Evolutionary conservation across 768 basidiomycete species (phyloP).

Genomic region (Gelatoporia subvermispora): DNA sequence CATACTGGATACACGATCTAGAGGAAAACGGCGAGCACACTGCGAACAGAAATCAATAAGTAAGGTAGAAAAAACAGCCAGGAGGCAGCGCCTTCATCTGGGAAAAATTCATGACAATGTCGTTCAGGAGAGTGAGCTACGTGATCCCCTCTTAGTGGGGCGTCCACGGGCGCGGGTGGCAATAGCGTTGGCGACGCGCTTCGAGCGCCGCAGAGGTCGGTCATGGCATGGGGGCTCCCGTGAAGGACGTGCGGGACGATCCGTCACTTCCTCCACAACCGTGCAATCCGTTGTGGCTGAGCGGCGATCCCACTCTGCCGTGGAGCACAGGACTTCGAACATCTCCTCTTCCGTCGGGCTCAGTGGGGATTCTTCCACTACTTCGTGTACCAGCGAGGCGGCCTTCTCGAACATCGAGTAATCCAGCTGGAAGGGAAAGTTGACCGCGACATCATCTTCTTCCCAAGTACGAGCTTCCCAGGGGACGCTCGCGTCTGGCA

Average conservation of each 20-base stretch:
- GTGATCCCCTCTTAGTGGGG: slow-evolving; percentile 32
- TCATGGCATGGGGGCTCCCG: slow-evolving; percentile 20
- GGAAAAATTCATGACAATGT: neutral
- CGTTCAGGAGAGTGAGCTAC: slow-evolving; percentile 24
- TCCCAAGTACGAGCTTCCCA: slow-evolving; percentile 25
- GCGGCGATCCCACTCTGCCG: slow-evolving; percentile 26
- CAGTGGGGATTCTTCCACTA: slow-evolving; percentile 44
- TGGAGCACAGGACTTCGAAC: slow-evolving; percentile 55
- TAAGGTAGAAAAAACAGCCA: slow-evolving; percentile 8
- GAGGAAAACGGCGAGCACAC: slow-evolving; percentile 1
- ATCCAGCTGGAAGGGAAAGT: slow-evolving; percentile 14
- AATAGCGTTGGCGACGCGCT: slow-evolving; percentile 58
- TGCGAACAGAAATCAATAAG: slow-evolving; percentile 19
- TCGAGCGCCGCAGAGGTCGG: slow-evolving; percentile 54
- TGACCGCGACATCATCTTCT: slow-evolving; percentile 22
- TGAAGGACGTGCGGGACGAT: slow-evolving; percentile 1
- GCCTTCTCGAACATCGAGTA: slow-evolving; percentile 3
- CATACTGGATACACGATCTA: slow-evolving; percentile 18
- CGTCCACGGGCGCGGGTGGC: slow-evolving; percentile 45
- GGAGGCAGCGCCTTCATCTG: neutral
- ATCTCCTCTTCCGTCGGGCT: slow-evolving; percentile 69
- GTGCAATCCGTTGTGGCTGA: slow-evolving; percentile 18
- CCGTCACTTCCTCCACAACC: slow-evolving; percentile 15
- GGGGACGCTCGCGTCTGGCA: slow-evolving; percentile 14
- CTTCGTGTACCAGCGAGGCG: slow-evolving; percentile 11